Conservation (phyloP, 768 basidiomycete species). For the Calocera cornea region DNA sequence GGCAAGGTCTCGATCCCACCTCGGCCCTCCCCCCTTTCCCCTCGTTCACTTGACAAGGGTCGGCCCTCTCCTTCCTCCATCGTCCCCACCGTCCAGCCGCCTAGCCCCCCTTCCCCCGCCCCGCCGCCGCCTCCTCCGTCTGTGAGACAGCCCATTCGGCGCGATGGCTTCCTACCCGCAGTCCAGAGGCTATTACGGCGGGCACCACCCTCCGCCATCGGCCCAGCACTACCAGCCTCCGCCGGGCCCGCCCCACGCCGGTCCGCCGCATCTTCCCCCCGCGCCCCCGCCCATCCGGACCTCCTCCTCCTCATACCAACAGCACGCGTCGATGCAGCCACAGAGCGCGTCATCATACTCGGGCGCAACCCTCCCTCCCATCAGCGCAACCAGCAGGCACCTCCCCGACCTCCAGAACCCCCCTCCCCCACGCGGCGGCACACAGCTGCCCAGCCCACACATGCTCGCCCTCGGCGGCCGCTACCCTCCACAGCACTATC, state of each 20-base stretch:
- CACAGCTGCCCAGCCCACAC: background rate
- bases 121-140: background rate
- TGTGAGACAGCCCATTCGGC: background rate
- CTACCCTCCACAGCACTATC: conserved; percentile 9
- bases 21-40: background rate
- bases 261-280: background rate
- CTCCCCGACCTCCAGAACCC: no score
- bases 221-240: background rate
- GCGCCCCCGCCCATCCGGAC: background rate
- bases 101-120: no score
- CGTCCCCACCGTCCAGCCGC: background rate
- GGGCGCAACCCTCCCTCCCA: background rate
- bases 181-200: background rate
- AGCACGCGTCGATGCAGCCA: background rate
- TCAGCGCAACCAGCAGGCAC: background rate
- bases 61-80: background rate
- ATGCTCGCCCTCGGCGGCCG: background rate
- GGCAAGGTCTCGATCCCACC: background rate
- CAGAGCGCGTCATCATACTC: background rate
- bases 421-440: background rate
- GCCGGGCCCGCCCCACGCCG: background rate
- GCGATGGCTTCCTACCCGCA: background rate
- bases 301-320: background rate
- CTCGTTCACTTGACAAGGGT: background rate
- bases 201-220: background rate